Evolutionary conservation across 139 green algal species (phyloP).

Genomic region (Limnomonas spitsbergensis): DNA sequence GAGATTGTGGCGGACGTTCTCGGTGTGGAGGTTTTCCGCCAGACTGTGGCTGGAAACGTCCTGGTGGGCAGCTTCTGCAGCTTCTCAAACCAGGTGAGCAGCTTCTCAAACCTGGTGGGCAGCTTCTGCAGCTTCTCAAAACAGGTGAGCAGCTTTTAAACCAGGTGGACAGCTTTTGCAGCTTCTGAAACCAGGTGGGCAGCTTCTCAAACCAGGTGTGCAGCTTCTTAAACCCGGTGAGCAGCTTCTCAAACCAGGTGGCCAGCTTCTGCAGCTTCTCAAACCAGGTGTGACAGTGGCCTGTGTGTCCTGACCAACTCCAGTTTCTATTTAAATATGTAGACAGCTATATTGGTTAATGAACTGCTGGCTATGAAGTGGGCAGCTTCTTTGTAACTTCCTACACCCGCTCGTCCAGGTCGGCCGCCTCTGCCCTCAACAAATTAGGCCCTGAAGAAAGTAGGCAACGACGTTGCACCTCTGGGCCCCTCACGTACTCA

Average conservation of each 20-base stretch:
- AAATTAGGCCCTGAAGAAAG: too few species aligned
- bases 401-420: too few species aligned
- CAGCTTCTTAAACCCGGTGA: conserved; percentile 75
- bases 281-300: too few species aligned
- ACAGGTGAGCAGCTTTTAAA: conserved; percentile 80
- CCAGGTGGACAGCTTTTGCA: conserved; percentile 90
- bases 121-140: conserved; percentile 94
- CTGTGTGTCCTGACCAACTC: too few species aligned
- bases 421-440: too few species aligned
- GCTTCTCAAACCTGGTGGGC: conserved; percentile 82
- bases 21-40: conserved; percentile 98
- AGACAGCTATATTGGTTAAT: too few species aligned
- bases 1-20: conserved; percentile 85
- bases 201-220: conserved; percentile 97
- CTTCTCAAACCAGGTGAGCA: conserved; percentile 93
- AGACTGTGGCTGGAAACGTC: conserved; percentile 90
- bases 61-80: conserved; percentile 91
- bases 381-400: too few species aligned
- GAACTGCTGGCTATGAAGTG: too few species aligned
- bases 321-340: too few species aligned
- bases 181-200: conserved; percentile 96
- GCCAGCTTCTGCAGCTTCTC: conserved; percentile 92
- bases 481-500: too few species aligned
- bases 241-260: conserved; percentile 93
- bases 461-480: too few species aligned